Conservation (phyloP, 768 basidiomycete genomes). For the Lactifluus subvellereus region DNA sequence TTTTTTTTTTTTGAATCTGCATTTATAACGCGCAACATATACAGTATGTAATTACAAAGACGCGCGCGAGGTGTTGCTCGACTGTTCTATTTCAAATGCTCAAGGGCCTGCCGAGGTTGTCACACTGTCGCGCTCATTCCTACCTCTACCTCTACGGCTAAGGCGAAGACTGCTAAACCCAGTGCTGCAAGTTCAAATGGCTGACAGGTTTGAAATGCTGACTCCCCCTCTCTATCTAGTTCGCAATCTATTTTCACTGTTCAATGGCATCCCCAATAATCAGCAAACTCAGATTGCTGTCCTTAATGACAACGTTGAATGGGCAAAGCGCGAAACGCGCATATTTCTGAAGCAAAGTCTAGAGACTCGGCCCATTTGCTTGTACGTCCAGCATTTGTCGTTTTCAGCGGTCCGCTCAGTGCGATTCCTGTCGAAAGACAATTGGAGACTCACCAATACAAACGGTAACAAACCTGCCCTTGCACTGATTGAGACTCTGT, state of each 20-base stretch:
- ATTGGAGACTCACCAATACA: constrained; percentile 69
- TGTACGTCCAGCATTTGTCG: constrained; percentile 39
- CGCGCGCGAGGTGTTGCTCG: too few species aligned
- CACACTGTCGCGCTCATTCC: constrained; percentile 71
- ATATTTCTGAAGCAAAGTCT: constrained; percentile 94
- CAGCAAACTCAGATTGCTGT: constrained; percentile 74
- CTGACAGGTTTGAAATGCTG: not conserved
- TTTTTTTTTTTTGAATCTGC: too few species aligned
- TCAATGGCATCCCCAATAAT: constrained; percentile 70
- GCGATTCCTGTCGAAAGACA: constrained; percentile 38
- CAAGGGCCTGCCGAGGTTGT: constrained; percentile 85
- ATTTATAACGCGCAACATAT: too few species aligned
- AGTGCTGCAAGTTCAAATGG: constrained; percentile 44
- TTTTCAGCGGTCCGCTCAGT: not conserved
- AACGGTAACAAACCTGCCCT: constrained; percentile 79
- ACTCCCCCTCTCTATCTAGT: constrained; percentile 41
- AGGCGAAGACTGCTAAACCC: constrained; percentile 95
- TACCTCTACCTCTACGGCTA: constrained; percentile 77
- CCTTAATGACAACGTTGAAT: constrained; percentile 85
- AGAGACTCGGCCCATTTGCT: constrained; percentile 77
- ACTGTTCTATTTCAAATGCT: constrained; percentile 45
- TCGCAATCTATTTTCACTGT: constrained; percentile 89
- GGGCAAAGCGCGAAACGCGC: constrained; percentile 88
- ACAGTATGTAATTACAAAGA: too few species aligned
- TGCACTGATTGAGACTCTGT: constrained; percentile 73